These are phyloP conservation scores for Stevia rebaudiana DNA, from an alignment of 140 eudicot species.

Conservation along the genomic window DNA sequence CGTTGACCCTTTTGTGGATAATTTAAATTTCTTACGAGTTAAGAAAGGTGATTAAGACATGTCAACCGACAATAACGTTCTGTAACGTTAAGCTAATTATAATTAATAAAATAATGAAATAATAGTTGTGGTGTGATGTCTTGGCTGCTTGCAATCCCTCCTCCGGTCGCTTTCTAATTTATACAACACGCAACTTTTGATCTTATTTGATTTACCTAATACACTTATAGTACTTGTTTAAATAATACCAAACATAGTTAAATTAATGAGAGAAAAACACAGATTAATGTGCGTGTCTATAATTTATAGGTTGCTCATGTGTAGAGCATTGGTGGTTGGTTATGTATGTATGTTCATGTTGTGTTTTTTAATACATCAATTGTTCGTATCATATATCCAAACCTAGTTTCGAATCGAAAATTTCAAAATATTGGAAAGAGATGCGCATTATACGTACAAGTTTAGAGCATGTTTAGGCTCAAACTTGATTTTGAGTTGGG, in stretches of 20 bases:
- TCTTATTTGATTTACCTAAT: slow-evolving; percentile 14
- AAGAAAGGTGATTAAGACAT: slow-evolving; percentile 37
- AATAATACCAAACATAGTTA: background rate
- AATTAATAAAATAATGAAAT: background rate
- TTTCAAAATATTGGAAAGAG: no score
- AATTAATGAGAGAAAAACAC: background rate
- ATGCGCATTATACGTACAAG: no score
- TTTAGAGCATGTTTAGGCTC: no score
- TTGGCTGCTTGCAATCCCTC: slow-evolving; percentile 24
- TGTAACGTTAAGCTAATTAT: slow-evolving; percentile 13
- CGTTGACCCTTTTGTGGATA: no score
- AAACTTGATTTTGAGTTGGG: no score
- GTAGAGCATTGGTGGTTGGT: slow-evolving; percentile 32
- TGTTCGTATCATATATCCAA: no score
- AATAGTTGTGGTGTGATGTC: background rate
- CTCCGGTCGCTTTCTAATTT: slow-evolving; percentile 21
- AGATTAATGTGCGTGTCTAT: slow-evolving; percentile 25
- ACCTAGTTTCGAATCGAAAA: no score
- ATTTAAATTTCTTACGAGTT: background rate
- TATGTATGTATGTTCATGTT: slow-evolving; percentile 12
- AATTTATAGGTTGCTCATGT: slow-evolving; percentile 37
- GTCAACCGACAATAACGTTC: slow-evolving; percentile 34
- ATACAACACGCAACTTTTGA: slow-evolving; percentile 22
- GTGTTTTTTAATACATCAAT: no score
- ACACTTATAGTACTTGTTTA: background rate